These are phyloP conservation scores for Ambrosia artemisiifolia DNA, from an alignment of 129 eudicot species.

Conservation along the genomic window DNA sequence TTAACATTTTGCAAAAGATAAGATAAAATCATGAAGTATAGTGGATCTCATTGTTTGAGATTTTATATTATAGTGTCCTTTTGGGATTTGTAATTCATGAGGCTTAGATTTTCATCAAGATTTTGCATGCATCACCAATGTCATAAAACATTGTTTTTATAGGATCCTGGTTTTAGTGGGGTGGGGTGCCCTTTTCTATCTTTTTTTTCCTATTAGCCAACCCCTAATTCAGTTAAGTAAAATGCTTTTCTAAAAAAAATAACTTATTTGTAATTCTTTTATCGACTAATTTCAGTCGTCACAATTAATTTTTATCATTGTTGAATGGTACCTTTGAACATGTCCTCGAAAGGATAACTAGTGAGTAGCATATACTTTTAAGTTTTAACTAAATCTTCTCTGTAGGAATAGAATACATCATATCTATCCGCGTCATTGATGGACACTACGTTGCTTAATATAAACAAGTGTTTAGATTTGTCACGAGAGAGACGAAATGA, in stretches of 20 bases:
- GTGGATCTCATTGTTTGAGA: background rate
- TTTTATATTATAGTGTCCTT: background rate
- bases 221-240: background rate
- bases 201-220: background rate
- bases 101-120: constrained; percentile 11
- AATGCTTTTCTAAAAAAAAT: background rate
- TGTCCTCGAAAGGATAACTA: too few species aligned
- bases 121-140: constrained; percentile 18
- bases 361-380: too few species aligned
- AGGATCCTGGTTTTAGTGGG: constrained; percentile 18
- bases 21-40: background rate
- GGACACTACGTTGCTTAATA: too few species aligned
- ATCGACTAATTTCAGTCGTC: too few species aligned
- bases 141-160: constrained; percentile 15
- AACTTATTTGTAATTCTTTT: background rate
- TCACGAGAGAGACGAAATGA: too few species aligned
- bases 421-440: too few species aligned
- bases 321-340: too few species aligned
- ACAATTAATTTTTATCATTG: too few species aligned
- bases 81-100: background rate
- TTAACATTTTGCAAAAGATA: background rate
- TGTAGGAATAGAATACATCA: too few species aligned
- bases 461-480: too few species aligned
- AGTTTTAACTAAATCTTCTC: too few species aligned
- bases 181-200: background rate